A percentile compares a stretch with the other conserved stretches of the same genome.
These are phyloP conservation scores for Apophysomyces trapeziformis DNA, from an alignment of 371 early-diverging fungal genomes.

Conservation along the genomic window DNA sequence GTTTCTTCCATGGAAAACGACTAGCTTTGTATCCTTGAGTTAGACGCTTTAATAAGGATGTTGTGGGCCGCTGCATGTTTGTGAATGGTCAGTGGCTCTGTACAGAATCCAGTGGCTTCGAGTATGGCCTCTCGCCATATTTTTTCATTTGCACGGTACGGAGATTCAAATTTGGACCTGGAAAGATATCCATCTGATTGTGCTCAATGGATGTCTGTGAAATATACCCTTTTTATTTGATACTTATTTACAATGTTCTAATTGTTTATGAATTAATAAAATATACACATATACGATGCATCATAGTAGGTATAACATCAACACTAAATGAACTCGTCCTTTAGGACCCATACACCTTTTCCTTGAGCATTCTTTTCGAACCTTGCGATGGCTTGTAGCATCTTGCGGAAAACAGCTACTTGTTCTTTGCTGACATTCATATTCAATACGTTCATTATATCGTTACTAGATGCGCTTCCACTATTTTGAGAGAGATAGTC, in stretches of 20 bases:
- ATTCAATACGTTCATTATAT: slow-evolving; percentile 57
- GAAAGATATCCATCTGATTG: too few relatives aligned
- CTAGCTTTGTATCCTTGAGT: slow-evolving; percentile 34
- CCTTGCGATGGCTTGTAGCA: slow-evolving; percentile 69
- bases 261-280: too few relatives aligned
- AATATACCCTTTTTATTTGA: too few relatives aligned
- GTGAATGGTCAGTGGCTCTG: background rate
- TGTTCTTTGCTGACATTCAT: slow-evolving; percentile 52
- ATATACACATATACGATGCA: too few relatives aligned
- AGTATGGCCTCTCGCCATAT: too few relatives aligned
- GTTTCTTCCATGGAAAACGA: slow-evolving; percentile 60
- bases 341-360: slow-evolving; percentile 57
- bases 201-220: too few relatives aligned
- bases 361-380: slow-evolving; percentile 45
- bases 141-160: too few relatives aligned
- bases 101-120: background rate
- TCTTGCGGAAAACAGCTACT: slow-evolving; percentile 62
- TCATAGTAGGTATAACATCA: background rate
- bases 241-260: background rate
- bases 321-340: slow-evolving; percentile 49
- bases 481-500: slow-evolving; percentile 54
- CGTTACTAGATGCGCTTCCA: slow-evolving; percentile 52
- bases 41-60: background rate
- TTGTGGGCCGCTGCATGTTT: background rate
- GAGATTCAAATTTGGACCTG: too few relatives aligned